These are phyloP conservation scores for Penicillium longicatenatum DNA, from an alignment of 495 filamentous ascomycete species.

Conservation along the genomic window DNA sequence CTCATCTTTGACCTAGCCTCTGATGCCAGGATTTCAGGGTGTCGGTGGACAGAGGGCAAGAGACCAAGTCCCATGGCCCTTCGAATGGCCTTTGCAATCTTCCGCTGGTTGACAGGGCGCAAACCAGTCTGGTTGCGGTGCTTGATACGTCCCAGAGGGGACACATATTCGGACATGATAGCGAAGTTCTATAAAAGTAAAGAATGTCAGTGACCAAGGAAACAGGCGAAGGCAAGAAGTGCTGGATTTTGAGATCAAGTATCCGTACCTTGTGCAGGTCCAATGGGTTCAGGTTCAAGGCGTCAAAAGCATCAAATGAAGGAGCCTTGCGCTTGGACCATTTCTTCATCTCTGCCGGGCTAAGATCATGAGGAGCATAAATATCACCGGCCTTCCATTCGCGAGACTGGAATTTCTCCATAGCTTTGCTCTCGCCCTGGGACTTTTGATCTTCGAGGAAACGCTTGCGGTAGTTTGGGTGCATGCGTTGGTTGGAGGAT, in stretches of 20 bases:
- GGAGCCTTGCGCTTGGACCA: slow-evolving; percentile 55
- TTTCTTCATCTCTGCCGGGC: slow-evolving; percentile 69
- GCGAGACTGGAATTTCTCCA: slow-evolving; percentile 47
- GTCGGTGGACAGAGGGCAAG: slow-evolving; percentile 87
- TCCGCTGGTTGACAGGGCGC: slow-evolving; percentile 84
- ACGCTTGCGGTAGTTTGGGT: slow-evolving; percentile 36
- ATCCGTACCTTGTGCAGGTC: slow-evolving; percentile 77
- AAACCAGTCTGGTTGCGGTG: slow-evolving; percentile 73
- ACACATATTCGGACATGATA: slow-evolving; percentile 88
- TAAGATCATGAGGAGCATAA: slow-evolving; percentile 89
- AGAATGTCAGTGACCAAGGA: neutral
- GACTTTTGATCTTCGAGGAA: slow-evolving; percentile 44
- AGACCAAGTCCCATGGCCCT: slow-evolving; percentile 85
- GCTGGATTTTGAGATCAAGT: slow-evolving; percentile 1
- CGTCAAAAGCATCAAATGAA: slow-evolving; percentile 71
- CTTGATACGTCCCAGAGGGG: slow-evolving; percentile 81
- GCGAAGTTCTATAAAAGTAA: slow-evolving; percentile 73
- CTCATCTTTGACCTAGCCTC: slow-evolving; percentile 37
- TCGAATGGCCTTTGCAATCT: slow-evolving; percentile 88
- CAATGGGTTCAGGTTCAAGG: slow-evolving; percentile 77
- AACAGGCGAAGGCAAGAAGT: neutral
- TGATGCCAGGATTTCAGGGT: slow-evolving; percentile 78
- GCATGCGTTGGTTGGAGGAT: slow-evolving; percentile 23
- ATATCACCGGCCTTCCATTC: slow-evolving; percentile 76
- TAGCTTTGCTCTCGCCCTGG: slow-evolving; percentile 37